phyloP scores from a whole-genome alignment of 331 rosid species.

The Cydonia oblonga region DNA sequence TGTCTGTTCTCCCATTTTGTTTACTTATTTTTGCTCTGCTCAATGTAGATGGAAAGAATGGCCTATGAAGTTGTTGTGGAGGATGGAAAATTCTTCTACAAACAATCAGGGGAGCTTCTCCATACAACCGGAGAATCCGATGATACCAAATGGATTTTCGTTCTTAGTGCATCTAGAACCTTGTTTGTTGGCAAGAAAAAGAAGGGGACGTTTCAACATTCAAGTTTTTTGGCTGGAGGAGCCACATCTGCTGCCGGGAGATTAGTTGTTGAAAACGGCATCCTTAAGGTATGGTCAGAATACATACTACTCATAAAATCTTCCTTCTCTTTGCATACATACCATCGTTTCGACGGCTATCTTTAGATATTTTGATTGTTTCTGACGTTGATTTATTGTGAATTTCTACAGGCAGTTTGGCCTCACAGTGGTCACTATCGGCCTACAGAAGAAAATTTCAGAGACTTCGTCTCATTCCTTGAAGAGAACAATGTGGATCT shows the following conservation, averaged over 20 bases:
- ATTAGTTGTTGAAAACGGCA: constrained; percentile 69
- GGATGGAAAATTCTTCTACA: constrained; percentile 67
- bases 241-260: constrained; percentile 98
- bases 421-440: constrained; percentile 98
- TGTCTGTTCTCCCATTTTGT: not conserved
- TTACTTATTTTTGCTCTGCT: constrained; percentile 10
- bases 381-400: constrained; percentile 17
- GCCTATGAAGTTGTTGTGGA: constrained; percentile 73
- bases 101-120: constrained; percentile 66
- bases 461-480: constrained; percentile 76
- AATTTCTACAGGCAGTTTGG: constrained; percentile 77
- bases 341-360: not conserved
- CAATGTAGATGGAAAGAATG: constrained; percentile 76
- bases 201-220: constrained; percentile 93
- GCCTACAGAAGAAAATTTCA: constrained; percentile 77
- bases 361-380: no score
- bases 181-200: constrained; percentile 83
- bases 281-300: constrained; percentile 54
- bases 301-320: not conserved
- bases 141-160: constrained; percentile 86
- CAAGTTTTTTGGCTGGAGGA: constrained; percentile 99
- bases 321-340: not conserved
- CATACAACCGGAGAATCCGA: constrained; percentile 35
- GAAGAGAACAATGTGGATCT: constrained; percentile 72
- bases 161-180: constrained; percentile 78